Evolutionary conservation across 2,329 filamentous ascomycete species (phyloP).

Genomic region (Cercospora nicotianae): DNA sequence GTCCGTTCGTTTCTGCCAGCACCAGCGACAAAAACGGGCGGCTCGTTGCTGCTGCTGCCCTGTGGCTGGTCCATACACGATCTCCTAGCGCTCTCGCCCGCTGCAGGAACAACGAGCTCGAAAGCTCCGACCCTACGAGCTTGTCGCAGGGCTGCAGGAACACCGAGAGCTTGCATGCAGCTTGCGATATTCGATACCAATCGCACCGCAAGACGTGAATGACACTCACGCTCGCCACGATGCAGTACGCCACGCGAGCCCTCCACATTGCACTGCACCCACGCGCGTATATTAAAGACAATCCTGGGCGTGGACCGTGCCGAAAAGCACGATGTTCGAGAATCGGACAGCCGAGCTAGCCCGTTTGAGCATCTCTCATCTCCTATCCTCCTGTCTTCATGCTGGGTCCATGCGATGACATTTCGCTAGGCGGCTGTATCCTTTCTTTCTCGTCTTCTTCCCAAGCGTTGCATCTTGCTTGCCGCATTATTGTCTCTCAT

Average conservation of each 20-base stretch:
- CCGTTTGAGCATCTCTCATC: constrained; percentile 26
- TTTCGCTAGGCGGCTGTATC: constrained; percentile 25
- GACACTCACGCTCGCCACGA: neutral
- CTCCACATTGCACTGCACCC: constrained; percentile 7
- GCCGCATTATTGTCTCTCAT: constrained; percentile 27
- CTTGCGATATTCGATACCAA: neutral
- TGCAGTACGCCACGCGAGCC: constrained; percentile 6
- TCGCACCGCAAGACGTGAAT: neutral
- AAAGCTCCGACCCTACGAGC: neutral
- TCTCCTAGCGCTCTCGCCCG: constrained; percentile 13
- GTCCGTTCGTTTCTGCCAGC: neutral
- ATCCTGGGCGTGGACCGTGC: constrained; percentile 19
- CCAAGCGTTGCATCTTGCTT: constrained; percentile 31
- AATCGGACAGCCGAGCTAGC: constrained; percentile 21
- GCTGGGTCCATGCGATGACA: constrained; percentile 31
- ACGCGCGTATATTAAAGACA: constrained; percentile 9
- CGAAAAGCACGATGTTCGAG: constrained; percentile 22
- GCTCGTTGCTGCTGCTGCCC: constrained; percentile 1
- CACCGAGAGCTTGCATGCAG: neutral
- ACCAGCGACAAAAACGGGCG: neutral
- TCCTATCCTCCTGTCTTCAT: constrained; percentile 29
- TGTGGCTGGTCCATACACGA: neutral
- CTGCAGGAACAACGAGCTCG: constrained; percentile 18
- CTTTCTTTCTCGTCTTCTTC: constrained; percentile 28
- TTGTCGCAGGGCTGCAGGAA: constrained; percentile 23